Conservation (phyloP, 2,329 filamentous ascomycete genomes). For the Beauveria bassiana region DNA sequence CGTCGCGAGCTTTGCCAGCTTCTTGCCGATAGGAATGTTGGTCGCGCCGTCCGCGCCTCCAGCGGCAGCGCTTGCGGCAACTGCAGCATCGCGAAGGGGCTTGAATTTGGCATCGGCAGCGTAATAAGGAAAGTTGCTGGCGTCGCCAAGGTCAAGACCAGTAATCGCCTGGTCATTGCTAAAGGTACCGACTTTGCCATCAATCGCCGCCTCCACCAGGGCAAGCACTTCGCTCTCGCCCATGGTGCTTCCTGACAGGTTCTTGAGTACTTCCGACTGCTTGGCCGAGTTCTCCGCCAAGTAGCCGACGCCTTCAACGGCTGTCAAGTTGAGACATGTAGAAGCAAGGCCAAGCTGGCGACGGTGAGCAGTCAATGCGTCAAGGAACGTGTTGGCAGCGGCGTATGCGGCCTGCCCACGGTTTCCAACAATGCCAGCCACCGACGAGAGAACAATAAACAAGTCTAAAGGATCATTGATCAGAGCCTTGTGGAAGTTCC, state of each 20-base stretch:
- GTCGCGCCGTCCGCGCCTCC: slow-evolving; percentile 7
- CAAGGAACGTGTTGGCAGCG: slow-evolving; percentile 40
- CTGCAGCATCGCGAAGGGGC: slow-evolving; percentile 33
- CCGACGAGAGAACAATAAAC: slow-evolving; percentile 47
- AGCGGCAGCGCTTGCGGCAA: slow-evolving; percentile 18
- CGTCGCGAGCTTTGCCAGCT: slow-evolving; percentile 11
- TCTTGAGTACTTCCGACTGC: slow-evolving; percentile 39
- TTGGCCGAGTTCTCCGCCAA: slow-evolving; percentile 38
- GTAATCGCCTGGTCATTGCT: slow-evolving; percentile 47
- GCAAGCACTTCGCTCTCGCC: slow-evolving; percentile 47
- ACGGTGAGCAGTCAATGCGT: slow-evolving; percentile 34
- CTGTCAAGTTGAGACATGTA: slow-evolving; percentile 44
- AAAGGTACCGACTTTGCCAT: slow-evolving; percentile 30
- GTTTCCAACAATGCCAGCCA: slow-evolving; percentile 43
- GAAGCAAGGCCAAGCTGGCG: slow-evolving; percentile 32
- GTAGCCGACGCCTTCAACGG: slow-evolving; percentile 42
- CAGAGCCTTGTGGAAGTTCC: slow-evolving; percentile 45
- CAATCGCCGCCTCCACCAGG: slow-evolving; percentile 43
- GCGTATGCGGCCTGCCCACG: slow-evolving; percentile 46
- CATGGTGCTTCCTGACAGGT: slow-evolving; percentile 39
- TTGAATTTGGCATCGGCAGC: slow-evolving; percentile 47
- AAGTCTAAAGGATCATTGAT: slow-evolving; percentile 36
- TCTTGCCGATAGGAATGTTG: slow-evolving; percentile 14
- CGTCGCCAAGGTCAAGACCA: slow-evolving; percentile 40
- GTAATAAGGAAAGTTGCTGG: slow-evolving; percentile 43